phyloP scores from a whole-genome alignment of 192 early-diverging fungal genomes.

The Physocladia obscura region DNA sequence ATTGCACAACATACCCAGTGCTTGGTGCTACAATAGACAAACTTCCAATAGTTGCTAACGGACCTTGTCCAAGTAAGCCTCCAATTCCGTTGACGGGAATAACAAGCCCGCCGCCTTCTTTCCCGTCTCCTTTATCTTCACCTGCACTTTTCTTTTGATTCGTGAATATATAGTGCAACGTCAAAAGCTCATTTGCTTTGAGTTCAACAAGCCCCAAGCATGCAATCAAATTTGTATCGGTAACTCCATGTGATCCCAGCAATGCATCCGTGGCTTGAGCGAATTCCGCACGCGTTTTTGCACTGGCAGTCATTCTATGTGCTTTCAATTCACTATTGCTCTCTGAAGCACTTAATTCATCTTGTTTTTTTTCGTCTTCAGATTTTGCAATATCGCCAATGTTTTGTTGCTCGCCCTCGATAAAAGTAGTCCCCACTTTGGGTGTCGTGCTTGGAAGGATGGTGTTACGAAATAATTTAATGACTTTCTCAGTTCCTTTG shows the following conservation, averaged over 20 bases:
- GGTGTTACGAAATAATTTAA: conserved; percentile 34
- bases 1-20: conserved; percentile 38
- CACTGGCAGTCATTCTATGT: background rate
- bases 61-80: conserved; percentile 55
- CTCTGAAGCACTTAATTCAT: background rate
- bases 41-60: conserved; percentile 43
- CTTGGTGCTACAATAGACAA: conserved; percentile 51
- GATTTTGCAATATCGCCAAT: background rate
- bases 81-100: conserved; percentile 36
- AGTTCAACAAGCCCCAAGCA: conserved; percentile 53
- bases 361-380: background rate
- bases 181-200: conserved; percentile 56
- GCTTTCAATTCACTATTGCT: background rate
- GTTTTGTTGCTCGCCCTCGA: background rate
- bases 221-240: conserved; percentile 49
- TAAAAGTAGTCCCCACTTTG: conserved; percentile 9
- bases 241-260: conserved; percentile 37
- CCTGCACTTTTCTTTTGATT: conserved; percentile 47
- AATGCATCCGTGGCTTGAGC: conserved; percentile 25
- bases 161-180: conserved; percentile 51
- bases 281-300: conserved; percentile 31
- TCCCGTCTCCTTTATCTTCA: conserved; percentile 28
- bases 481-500: conserved; percentile 38
- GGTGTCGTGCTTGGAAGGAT: background rate
- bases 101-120: conserved; percentile 23